Conservation (phyloP, 169 alveolate species). For the Babesia bovis region DNA sequence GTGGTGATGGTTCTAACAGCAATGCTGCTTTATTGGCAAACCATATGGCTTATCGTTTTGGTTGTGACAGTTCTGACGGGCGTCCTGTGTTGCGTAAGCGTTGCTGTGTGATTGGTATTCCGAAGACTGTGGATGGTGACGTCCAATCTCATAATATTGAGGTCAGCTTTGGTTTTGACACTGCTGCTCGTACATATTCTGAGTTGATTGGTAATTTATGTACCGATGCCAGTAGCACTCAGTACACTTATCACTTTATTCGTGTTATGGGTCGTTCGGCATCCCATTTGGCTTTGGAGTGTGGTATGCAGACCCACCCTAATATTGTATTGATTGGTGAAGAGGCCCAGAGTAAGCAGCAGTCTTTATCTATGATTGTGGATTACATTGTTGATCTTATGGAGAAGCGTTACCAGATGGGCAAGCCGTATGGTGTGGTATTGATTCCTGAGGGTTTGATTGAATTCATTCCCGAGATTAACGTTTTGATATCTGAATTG, state of each 20-base stretch:
- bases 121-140: conserved; percentile 99
- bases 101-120: conserved; percentile 92
- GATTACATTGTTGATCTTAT: conserved; percentile 88
- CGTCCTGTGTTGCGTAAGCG: conserved; percentile 59
- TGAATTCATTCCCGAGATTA: conserved; percentile 94
- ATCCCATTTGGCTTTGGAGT: conserved; percentile 95
- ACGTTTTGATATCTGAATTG: conserved; percentile 88
- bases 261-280: conserved; percentile 99
- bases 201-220: conserved; percentile 93
- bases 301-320: conserved; percentile 94
- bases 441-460: conserved; percentile 97
- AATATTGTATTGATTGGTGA: conserved; percentile 93
- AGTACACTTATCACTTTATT: conserved; percentile 92
- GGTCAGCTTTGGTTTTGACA: conserved; percentile 97
- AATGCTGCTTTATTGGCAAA: conserved; percentile 97
- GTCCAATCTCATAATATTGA: conserved; percentile 92
- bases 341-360: conserved; percentile 86
- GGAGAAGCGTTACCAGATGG: conserved; percentile 84
- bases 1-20: conserved; percentile 99
- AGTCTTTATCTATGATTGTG: conserved; percentile 86
- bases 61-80: conserved; percentile 6
- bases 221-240: conserved; percentile 89
- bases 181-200: conserved; percentile 96
- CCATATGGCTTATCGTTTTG: conserved; percentile 80
- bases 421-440: conserved; percentile 93